phyloP scores from a whole-genome alignment of 768 basidiomycete species.

The Boletus sp. region DNA sequence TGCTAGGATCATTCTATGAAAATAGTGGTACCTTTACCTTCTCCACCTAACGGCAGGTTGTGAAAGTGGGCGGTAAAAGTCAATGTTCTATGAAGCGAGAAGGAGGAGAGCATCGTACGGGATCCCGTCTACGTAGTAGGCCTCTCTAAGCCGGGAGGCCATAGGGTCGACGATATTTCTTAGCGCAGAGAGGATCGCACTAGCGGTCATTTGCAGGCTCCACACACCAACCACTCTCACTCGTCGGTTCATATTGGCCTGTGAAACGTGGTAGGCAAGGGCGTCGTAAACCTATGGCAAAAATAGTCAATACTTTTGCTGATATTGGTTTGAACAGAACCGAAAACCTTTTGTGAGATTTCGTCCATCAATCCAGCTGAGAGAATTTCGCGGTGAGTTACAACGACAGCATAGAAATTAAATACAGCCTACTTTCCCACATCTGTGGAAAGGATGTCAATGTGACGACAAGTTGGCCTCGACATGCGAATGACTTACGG shows the following conservation, averaged over 20 bases:
- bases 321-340: background rate
- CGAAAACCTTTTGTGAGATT: slow-evolving; percentile 73
- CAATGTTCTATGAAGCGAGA: slow-evolving; percentile 21
- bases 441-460: slow-evolving; percentile 46
- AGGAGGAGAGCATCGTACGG: slow-evolving; percentile 30
- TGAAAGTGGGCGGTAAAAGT: background rate
- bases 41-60: slow-evolving; percentile 3
- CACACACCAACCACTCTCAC: slow-evolving; percentile 89
- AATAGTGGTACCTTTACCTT: background rate
- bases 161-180: slow-evolving; percentile 72
- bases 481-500: slow-evolving; percentile 50
- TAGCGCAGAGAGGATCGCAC: slow-evolving; percentile 76
- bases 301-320: background rate
- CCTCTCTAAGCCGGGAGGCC: slow-evolving; percentile 28
- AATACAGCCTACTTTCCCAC: slow-evolving; percentile 76
- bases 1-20: background rate
- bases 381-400: slow-evolving; percentile 13
- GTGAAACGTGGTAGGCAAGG: slow-evolving; percentile 90
- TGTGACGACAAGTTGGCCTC: background rate
- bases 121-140: slow-evolving; percentile 30
- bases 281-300: slow-evolving; percentile 77
- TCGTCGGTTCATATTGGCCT: slow-evolving; percentile 84
- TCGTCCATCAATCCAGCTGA: slow-evolving; percentile 91
- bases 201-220: slow-evolving; percentile 93
- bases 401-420: background rate